Evolutionary conservation across 306 rosid species (phyloP).

Genomic region (Castanea sativa): DNA sequence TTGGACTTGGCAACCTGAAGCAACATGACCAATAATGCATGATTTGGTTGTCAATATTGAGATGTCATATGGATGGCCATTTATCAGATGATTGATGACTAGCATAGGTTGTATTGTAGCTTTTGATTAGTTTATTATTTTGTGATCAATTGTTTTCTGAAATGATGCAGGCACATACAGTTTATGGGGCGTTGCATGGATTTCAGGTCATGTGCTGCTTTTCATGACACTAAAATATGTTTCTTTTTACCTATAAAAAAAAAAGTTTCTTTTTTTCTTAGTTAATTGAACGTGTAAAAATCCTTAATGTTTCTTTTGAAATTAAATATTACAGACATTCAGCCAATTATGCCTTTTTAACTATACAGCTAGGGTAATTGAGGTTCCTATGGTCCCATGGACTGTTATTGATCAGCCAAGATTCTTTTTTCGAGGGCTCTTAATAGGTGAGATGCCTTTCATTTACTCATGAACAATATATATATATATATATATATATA

Average conservation of each 20-base stretch:
- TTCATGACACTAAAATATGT: background rate
- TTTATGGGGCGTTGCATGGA: constrained; percentile 46
- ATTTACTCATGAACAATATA: background rate
- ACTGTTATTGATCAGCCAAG: constrained; percentile 40
- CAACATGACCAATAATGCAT: background rate
- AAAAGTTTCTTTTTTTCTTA: background rate
- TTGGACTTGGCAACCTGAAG: background rate
- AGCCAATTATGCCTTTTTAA: constrained; percentile 40
- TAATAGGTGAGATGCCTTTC: constrained; percentile 34
- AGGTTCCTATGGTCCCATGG: constrained; percentile 38
- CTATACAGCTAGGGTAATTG: constrained; percentile 24
- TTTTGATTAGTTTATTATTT: background rate
- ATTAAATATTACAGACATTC: constrained; percentile 35
- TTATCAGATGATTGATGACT: background rate
- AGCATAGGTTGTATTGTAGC: background rate
- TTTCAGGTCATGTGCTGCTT: constrained; percentile 27
- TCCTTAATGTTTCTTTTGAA: background rate
- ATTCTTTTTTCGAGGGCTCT: constrained; percentile 46
- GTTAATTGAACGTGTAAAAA: background rate
- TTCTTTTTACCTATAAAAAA: background rate
- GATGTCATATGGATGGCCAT: background rate
- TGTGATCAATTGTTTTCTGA: background rate
- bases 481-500: background rate
- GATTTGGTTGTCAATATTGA: background rate
- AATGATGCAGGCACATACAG: constrained; percentile 40